These are phyloP conservation scores for Ochromonas danica DNA, from an alignment of 108 stramenopile genomes.

Conservation along the genomic window DNA sequence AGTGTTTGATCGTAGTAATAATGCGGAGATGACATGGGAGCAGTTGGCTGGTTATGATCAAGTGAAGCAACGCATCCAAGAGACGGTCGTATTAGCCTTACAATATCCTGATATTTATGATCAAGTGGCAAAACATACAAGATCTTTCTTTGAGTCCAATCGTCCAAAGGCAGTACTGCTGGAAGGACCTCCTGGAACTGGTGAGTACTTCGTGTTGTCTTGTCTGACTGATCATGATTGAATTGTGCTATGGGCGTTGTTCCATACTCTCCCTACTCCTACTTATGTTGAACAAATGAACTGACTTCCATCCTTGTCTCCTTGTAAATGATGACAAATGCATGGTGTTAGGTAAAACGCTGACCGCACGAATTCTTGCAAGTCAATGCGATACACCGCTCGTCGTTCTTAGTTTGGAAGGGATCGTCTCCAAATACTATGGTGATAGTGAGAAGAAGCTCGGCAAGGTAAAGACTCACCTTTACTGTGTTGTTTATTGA, in stretches of 20 bases:
- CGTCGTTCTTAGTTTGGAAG: background rate
- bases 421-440: slow-evolving; percentile 28
- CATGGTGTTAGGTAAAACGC: slow-evolving; percentile 34
- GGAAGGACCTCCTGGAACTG: slow-evolving; percentile 43
- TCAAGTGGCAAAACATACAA: slow-evolving; percentile 48
- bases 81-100: slow-evolving; percentile 48
- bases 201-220: background rate
- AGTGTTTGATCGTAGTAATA: slow-evolving; percentile 43
- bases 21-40: slow-evolving; percentile 47
- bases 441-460: slow-evolving; percentile 56
- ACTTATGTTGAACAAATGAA: too few relatives aligned
- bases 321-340: too few relatives aligned
- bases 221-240: too few relatives aligned
- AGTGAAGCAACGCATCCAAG: slow-evolving; percentile 53
- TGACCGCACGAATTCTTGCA: slow-evolving; percentile 37
- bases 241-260: too few relatives aligned
- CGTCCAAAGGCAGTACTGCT: slow-evolving; percentile 41
- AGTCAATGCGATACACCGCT: background rate
- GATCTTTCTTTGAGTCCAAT: slow-evolving; percentile 47
- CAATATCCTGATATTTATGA: slow-evolving; percentile 54
- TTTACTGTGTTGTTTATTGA: background rate
- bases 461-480: slow-evolving; percentile 20
- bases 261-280: too few relatives aligned
- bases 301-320: too few relatives aligned
- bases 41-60: slow-evolving; percentile 48